Evolutionary conservation across 495 filamentous ascomycete genomes (phyloP), one percentile per base, ranked within the genome.

Genomic region (Penicillium alfredii): DNA sequence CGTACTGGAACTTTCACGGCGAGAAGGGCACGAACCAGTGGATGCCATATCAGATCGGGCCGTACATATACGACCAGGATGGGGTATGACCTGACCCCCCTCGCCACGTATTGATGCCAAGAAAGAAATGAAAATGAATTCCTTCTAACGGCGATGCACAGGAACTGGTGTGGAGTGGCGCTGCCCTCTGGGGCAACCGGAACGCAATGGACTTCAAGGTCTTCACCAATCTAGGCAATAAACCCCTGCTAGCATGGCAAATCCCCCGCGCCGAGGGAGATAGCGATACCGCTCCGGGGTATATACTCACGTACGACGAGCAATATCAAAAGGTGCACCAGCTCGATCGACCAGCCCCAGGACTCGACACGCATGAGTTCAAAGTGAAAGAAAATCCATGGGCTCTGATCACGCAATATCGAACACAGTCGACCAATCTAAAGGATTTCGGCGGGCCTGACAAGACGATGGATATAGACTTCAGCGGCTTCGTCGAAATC

Each of bases 341-440:
- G 14, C 56, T 61, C 34, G 46, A 50, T 11, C 42, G 47, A 37
- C 38, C 44, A 26, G 23, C 47, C 13, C 36, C 27, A 15, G 33
- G 25, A n/a, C 34, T 45, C 15, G 47, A 57, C 33, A 38, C 42
- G 25, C 51, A 57, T 25, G 53, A 57, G 22, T 47, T 54, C 35
- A 44, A 44, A 9, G 23, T 30, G 40, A 29, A 9, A 40, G 38
- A n/a, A 31, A 44, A 13, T 33, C 31, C n/a, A n/a, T n/a, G n/a
- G 10, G 51, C 44, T 7, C 13, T 52, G 30, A 14, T 10, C 35
- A 38, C 21, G 25, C 35, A 13, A 38, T 44, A 25, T 38, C 28
- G 12, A 30, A 12, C 19, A 12, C 30, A 26, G 18, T 46, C 42
- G 3, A 38, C 49, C 6, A 58, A 63, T 33, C 36, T 66, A 19